Percentiles rank a stretch among this genome's conserved stretches.
These are phyloP conservation scores for Termitomyces sp. DNA, from an alignment of 1,284 basidiomycete species.

Conservation along the genomic window DNA sequence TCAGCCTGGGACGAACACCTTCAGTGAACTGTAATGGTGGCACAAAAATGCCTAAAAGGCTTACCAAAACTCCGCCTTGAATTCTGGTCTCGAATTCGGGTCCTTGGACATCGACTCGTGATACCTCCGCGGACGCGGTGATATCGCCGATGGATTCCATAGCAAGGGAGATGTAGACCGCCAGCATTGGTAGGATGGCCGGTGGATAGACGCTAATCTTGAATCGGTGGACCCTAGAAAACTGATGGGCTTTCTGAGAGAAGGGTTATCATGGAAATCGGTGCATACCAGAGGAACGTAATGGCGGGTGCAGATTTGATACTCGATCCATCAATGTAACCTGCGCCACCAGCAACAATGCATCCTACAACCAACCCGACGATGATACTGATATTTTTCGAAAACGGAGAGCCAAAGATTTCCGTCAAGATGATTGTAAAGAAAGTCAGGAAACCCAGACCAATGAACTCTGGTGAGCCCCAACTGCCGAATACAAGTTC, in stretches of 20 bases:
- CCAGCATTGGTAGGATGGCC: constrained; percentile 79
- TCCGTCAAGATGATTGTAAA: constrained; percentile 72
- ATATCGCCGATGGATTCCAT: constrained; percentile 89
- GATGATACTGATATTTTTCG: constrained; percentile 75
- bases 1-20: constrained; percentile 46
- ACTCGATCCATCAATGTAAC: constrained; percentile 63
- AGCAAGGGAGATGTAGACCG: constrained; percentile 72
- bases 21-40: background rate
- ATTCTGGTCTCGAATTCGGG: constrained; percentile 75
- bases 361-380: constrained; percentile 73
- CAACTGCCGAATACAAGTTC: constrained; percentile 36
- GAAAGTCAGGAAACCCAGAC: constrained; percentile 83
- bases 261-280: background rate
- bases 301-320: constrained; percentile 68
- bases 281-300: constrained; percentile 68
- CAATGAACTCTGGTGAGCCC: constrained; percentile 80
- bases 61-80: constrained; percentile 77
- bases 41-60: constrained; percentile 21
- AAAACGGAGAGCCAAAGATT: constrained; percentile 76
- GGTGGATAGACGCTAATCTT: constrained; percentile 76
- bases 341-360: constrained; percentile 71
- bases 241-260: background rate
- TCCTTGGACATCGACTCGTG: constrained; percentile 63
- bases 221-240: constrained; percentile 68
- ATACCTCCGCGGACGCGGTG: constrained; percentile 81